Evolutionary conservation across 176 grass and related monocot species (phyloP).

Genomic region (Secale cereale): DNA sequence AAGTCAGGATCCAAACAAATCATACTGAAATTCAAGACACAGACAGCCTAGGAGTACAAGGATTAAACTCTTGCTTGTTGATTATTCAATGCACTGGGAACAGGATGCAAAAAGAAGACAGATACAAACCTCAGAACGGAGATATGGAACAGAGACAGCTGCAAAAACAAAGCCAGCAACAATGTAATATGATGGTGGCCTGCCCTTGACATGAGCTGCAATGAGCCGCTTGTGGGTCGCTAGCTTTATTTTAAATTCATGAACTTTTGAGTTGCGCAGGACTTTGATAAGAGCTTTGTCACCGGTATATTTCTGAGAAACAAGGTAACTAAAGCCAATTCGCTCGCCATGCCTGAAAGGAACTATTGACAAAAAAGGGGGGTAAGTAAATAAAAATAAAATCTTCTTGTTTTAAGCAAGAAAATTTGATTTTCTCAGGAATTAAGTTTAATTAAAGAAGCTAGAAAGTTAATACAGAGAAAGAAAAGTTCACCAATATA

Average conservation of each 20-base stretch:
- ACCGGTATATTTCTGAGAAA: constrained; percentile 96
- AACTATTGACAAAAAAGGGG: constrained; percentile 40
- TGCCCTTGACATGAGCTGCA: constrained; percentile 86
- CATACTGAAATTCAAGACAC: constrained; percentile 14
- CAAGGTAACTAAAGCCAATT: constrained; percentile 97
- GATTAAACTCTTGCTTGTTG: not conserved
- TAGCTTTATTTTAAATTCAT: constrained; percentile 83
- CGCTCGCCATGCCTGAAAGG: constrained; percentile 97
- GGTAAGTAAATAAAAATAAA: constrained; percentile 1
- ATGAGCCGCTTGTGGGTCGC: constrained; percentile 79
- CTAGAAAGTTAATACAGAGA: not conserved
- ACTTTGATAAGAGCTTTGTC: constrained; percentile 85
- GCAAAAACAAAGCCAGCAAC: constrained; percentile 97
- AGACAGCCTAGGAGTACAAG: not conserved
- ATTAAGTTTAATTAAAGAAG: not conserved
- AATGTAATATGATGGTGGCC: constrained; percentile 96
- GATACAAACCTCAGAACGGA: constrained; percentile 79
- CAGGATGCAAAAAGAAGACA: not conserved
- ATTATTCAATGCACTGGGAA: constrained; percentile 8
- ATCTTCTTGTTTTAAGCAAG: not conserved
- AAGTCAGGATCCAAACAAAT: not conserved
- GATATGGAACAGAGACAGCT: constrained; percentile 90
- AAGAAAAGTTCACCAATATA: not conserved
- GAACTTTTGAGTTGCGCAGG: constrained; percentile 66
- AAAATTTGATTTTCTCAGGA: not conserved